A percentile compares a stretch with the other conserved stretches of the same genome.
Conservation (phyloP, 2,329 filamentous ascomycete genomes). For the Alternaria arbusti region DNA sequence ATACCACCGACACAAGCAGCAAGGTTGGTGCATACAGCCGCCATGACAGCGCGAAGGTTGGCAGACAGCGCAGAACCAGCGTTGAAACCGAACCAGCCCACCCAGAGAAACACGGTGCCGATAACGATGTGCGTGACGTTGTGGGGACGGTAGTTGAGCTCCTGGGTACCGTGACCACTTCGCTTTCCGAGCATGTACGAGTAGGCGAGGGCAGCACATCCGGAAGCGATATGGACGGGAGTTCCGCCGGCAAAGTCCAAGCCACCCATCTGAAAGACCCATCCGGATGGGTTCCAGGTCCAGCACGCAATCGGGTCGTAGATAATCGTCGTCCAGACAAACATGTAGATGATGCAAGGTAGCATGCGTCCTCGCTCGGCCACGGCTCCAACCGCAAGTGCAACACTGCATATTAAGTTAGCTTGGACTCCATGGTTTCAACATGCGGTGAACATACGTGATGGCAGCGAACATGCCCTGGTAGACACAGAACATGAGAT, state of each 20-base stretch:
- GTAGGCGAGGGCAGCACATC: slow-evolving; percentile 83
- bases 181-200: slow-evolving; percentile 90
- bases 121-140: slow-evolving; percentile 93
- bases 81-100: slow-evolving; percentile 96
- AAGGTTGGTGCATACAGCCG: slow-evolving; percentile 83
- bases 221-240: slow-evolving; percentile 86
- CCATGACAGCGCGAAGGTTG: slow-evolving; percentile 86
- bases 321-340: slow-evolving; percentile 86
- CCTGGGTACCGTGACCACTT: slow-evolving; percentile 82
- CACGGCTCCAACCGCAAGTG: slow-evolving; percentile 82
- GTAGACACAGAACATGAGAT: slow-evolving; percentile 84
- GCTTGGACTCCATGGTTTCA: not conserved
- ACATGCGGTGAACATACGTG: slow-evolving; percentile 67
- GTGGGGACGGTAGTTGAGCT: slow-evolving; percentile 90
- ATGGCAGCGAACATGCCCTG: slow-evolving; percentile 89
- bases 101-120: slow-evolving; percentile 92
- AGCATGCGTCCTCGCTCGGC: slow-evolving; percentile 88
- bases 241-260: slow-evolving; percentile 91
- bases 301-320: slow-evolving; percentile 95
- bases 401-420: slow-evolving; percentile 62
- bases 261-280: slow-evolving; percentile 79
- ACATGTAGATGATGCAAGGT: slow-evolving; percentile 89
- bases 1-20: slow-evolving; percentile 84
- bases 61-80: slow-evolving; percentile 81
- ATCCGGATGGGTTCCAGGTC: slow-evolving; percentile 88